Conservation (phyloP, 2,329 filamentous ascomycete genomes). For the Aureobasidium sp. region DNA sequence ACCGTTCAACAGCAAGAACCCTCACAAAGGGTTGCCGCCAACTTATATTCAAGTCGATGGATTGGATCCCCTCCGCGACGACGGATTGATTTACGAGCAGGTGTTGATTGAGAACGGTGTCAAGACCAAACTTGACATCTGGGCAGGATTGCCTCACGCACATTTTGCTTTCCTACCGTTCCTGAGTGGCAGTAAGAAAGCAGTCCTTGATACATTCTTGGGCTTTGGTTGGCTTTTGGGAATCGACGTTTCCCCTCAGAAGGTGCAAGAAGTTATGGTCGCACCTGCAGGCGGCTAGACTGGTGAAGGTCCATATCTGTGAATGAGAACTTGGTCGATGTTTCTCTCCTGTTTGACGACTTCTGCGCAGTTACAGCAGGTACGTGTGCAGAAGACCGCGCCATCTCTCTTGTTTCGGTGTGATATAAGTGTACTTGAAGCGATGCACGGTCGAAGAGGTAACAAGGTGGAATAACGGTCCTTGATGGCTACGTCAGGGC, state of each 20-base stretch:
- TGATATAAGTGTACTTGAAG: neutral
- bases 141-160: constrained; percentile 32
- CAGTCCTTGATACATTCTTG: constrained; percentile 23
- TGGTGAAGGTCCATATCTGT: neutral
- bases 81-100: constrained; percentile 44
- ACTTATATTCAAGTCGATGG: constrained; percentile 45
- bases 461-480: neutral
- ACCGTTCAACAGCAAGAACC: constrained; percentile 26
- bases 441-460: neutral
- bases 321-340: neutral
- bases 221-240: constrained; percentile 30
- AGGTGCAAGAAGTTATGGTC: constrained; percentile 13
- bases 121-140: constrained; percentile 37
- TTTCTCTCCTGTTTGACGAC: neutral
- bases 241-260: constrained; percentile 15
- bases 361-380: neutral
- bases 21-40: constrained; percentile 32
- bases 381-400: neutral
- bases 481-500: neutral
- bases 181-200: constrained; percentile 21
- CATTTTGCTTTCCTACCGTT: constrained; percentile 29
- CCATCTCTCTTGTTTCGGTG: neutral
- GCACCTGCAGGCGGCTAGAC: constrained; percentile 6
- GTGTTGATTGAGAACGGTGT: constrained; percentile 38
- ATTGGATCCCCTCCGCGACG: constrained; percentile 44